phyloP scores from a whole-genome alignment of 768 basidiomycete species.

The Asterophora lycoperdoides region DNA sequence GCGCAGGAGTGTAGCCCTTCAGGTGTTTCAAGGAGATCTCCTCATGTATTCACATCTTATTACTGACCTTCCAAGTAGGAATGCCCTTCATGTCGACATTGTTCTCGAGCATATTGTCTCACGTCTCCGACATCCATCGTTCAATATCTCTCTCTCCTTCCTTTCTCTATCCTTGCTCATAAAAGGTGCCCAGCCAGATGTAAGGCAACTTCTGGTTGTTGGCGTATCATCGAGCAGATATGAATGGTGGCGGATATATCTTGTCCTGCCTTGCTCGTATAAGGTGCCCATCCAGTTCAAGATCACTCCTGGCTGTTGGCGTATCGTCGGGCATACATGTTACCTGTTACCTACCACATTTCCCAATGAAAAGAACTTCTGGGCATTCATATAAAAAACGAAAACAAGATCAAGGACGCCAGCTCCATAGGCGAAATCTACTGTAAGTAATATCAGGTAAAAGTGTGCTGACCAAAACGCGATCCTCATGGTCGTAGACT shows the following conservation, averaged over 20 bases:
- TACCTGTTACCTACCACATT: background rate
- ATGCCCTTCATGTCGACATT: background rate
- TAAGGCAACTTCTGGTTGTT: constrained; percentile 50
- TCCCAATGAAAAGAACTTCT: no score
- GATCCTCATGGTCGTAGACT: constrained; percentile 33
- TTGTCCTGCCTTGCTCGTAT: no score
- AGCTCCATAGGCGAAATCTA: background rate
- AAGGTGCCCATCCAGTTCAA: constrained; percentile 40
- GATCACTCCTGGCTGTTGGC: constrained; percentile 55
- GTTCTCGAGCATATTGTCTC: background rate
- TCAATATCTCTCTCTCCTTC: background rate
- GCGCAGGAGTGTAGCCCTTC: constrained; percentile 40
- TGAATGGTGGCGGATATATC: constrained; percentile 5
- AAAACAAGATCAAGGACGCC: no score
- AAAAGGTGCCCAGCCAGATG: constrained; percentile 59
- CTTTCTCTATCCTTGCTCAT: constrained; percentile 44
- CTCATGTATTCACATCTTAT: constrained; percentile 8
- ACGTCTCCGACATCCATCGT: background rate
- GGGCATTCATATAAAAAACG: no score
- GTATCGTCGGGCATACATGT: constrained; percentile 75
- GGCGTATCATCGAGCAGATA: constrained; percentile 83
- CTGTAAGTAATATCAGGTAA: background rate
- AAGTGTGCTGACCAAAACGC: background rate
- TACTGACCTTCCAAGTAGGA: constrained; percentile 14
- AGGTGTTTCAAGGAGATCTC: constrained; percentile 3